Percentiles rank a stretch among this genome's conserved stretches.
Conservation (phyloP, 2,329 filamentous ascomycete species). For the Penicillium sp. region DNA sequence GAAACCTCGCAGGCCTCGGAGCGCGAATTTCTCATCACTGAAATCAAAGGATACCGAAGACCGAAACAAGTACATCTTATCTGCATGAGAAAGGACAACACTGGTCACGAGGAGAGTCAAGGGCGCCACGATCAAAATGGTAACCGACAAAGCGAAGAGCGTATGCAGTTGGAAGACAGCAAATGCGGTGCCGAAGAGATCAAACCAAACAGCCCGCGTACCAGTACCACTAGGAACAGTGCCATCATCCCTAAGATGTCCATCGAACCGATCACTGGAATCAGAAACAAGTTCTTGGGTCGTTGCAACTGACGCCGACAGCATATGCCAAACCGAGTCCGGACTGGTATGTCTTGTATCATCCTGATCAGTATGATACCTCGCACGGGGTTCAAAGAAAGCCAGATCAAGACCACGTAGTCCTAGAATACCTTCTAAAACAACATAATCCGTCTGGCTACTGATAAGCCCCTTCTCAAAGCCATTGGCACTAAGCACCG, state of each 20-base stretch:
- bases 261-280: slow-evolving; percentile 68
- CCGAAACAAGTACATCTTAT: slow-evolving; percentile 89
- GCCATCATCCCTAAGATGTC: slow-evolving; percentile 59
- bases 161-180: slow-evolving; percentile 79
- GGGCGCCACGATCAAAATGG: slow-evolving; percentile 78
- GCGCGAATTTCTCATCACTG: slow-evolving; percentile 62
- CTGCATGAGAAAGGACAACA: slow-evolving; percentile 68
- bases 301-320: slow-evolving; percentile 79
- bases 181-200: slow-evolving; percentile 80
- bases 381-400: slow-evolving; percentile 81
- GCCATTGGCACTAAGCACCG: slow-evolving; percentile 79
- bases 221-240: slow-evolving; percentile 70
- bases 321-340: slow-evolving; percentile 87
- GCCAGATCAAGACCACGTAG: slow-evolving; percentile 89
- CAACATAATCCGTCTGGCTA: slow-evolving; percentile 86
- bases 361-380: slow-evolving; percentile 92
- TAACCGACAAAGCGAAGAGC: slow-evolving; percentile 85
- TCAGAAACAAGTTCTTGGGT: slow-evolving; percentile 72
- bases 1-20: slow-evolving; percentile 80
- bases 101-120: slow-evolving; percentile 72
- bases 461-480: slow-evolving; percentile 78
- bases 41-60: slow-evolving; percentile 65
- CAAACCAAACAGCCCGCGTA: slow-evolving; percentile 85
- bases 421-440: slow-evolving; percentile 77
- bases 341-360: slow-evolving; percentile 73